Conservation (phyloP, 176 grass and related monocot species). For the Triticum turgidum region DNA sequence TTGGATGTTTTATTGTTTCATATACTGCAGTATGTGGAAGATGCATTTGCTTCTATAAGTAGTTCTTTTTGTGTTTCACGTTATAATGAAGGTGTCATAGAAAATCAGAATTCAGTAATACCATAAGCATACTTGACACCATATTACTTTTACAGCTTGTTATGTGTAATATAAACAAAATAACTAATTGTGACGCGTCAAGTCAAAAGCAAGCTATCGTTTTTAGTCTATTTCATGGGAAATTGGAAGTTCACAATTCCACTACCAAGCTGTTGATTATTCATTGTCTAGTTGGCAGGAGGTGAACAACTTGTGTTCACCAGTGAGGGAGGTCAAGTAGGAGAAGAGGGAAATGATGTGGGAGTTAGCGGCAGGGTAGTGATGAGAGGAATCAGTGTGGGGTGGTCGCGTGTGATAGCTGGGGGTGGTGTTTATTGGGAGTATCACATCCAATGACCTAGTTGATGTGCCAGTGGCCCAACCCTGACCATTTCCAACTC, state of each 20-base stretch:
- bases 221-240: not conserved
- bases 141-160: not conserved
- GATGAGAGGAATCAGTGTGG: not conserved
- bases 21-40: not conserved
- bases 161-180: not conserved
- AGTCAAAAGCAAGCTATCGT: not conserved
- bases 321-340: too few relatives aligned
- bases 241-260: not conserved
- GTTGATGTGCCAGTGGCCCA: not conserved
- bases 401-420: not conserved
- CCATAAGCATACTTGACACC: not conserved
- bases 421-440: not conserved
- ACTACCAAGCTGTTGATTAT: not conserved
- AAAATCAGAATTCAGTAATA: not conserved
- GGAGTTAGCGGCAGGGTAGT: not conserved
- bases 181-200: not conserved
- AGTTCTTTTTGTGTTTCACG: not conserved
- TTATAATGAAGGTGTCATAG: not conserved
- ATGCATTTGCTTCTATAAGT: not conserved
- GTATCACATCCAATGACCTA: not conserved
- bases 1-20: constrained; percentile 1
- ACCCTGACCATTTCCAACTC: not conserved
- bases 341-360: not conserved
- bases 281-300: too few relatives aligned
- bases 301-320: too few relatives aligned